These are phyloP conservation scores for Fusarium veterinarium DNA, from an alignment of 2,329 filamentous ascomycete species.

Conservation along the genomic window DNA sequence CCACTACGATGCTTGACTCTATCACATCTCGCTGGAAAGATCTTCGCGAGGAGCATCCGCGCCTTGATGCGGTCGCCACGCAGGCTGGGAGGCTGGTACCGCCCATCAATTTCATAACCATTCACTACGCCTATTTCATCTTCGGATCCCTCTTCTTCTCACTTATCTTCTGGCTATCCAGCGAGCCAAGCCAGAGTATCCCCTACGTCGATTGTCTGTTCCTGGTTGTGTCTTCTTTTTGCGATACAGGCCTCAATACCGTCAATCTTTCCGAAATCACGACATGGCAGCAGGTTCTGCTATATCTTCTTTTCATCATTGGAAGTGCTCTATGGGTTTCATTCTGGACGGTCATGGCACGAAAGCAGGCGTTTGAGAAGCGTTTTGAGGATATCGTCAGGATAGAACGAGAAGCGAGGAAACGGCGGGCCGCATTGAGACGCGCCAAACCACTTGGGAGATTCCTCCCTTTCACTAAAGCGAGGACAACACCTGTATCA, in stretches of 20 bases:
- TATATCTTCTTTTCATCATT: constrained; percentile 73
- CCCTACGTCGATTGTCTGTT: constrained; percentile 75
- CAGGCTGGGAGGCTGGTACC: constrained; percentile 45
- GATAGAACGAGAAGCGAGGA: constrained; percentile 50
- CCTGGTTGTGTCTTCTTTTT: constrained; percentile 74
- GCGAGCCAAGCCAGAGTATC: constrained; percentile 62
- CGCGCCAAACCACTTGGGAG: constrained; percentile 26
- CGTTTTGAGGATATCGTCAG: constrained; percentile 66
- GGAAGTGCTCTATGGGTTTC: constrained; percentile 77
- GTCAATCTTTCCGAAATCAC: constrained; percentile 72
- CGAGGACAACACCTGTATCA: constrained; percentile 31
- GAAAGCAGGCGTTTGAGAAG: constrained; percentile 71
- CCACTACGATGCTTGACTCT: constrained; percentile 35
- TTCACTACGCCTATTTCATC: constrained; percentile 77
- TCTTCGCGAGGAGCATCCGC: constrained; percentile 37
- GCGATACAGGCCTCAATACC: constrained; percentile 75
- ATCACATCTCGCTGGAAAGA: constrained; percentile 38
- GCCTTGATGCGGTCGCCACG: constrained; percentile 12
- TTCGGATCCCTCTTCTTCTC: constrained; percentile 65
- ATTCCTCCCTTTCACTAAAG: constrained; percentile 38
- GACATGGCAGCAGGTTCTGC: constrained; percentile 74
- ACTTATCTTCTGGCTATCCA: constrained; percentile 70
- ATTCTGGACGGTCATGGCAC: constrained; percentile 70
- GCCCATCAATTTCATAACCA: constrained; percentile 69
- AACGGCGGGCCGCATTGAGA: constrained; percentile 31